Evolutionary conservation across 2,329 filamentous ascomycete species (phyloP).

Genomic region (Torrubiellomyces zombiae): DNA sequence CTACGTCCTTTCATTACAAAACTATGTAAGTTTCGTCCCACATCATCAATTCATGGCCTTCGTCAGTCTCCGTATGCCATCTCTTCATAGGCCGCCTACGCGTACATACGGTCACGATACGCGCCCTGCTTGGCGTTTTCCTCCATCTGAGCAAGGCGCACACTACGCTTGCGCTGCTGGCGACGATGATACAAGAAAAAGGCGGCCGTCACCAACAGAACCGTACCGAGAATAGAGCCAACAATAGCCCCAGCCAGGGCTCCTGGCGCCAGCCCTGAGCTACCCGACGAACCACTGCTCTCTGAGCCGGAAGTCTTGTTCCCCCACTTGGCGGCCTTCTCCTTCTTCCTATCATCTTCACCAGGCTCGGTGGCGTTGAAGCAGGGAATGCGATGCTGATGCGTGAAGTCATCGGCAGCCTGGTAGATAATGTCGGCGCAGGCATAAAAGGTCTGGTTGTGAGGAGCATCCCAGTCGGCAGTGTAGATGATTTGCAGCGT

Average conservation of each 20-base stretch:
- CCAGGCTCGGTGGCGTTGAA: constrained; percentile 24
- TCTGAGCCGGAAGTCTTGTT: constrained; percentile 6
- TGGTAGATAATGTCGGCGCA: constrained; percentile 31
- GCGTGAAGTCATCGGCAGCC: constrained; percentile 14
- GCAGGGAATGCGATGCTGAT: constrained; percentile 18
- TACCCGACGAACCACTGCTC: constrained; percentile 9
- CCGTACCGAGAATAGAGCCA: constrained; percentile 46
- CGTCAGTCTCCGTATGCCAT: neutral
- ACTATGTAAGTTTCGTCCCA: too few relatives aligned
- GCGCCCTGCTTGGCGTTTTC: neutral
- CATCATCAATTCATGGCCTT: too few relatives aligned
- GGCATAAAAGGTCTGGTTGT: constrained; percentile 29
- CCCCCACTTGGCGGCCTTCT: constrained; percentile 3
- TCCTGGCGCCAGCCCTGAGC: constrained; percentile 38
- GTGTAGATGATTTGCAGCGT: constrained; percentile 32
- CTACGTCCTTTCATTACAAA: too few relatives aligned
- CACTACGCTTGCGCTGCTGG: constrained; percentile 7
- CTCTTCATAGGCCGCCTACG: too few relatives aligned
- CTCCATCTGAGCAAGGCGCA: constrained; percentile 4
- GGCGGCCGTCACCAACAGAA: constrained; percentile 38
- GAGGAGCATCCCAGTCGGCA: constrained; percentile 23
- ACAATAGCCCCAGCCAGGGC: constrained; percentile 61
- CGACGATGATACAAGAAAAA: constrained; percentile 32
- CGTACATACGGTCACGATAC: constrained; percentile 1
- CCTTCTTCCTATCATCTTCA: constrained; percentile 9